Evolutionary conservation across 148 eudicot species (phyloP), one percentile per base, ranked within the genome.

Genomic region (Polygonum maritimum): DNA sequence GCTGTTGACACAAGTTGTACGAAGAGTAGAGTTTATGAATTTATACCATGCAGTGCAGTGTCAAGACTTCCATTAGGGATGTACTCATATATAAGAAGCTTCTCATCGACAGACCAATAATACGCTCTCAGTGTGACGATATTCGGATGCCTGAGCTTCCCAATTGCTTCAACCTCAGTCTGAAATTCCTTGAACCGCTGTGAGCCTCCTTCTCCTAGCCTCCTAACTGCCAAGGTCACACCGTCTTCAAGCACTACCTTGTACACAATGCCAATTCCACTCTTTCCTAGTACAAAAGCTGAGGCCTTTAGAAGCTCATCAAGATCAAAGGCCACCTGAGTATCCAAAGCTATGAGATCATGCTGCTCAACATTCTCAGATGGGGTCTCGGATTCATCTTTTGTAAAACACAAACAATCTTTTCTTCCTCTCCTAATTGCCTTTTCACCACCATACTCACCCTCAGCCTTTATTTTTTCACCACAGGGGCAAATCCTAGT

Each of bases 251-350:
- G 96, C 82, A 92, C 98, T 67, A 92, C 99, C 71, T 91, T 95
- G 78, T 95, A 95, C 69, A 92, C 97, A 84, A 95, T 95, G 51
- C 99, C 97, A 69, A 91, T 92, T 54, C 93, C 99, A 78, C 99
- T 95, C 86, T 92, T 92, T 21, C 98, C 99, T 2, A 95, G 78
- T 78, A 95, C 97, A 74, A 92, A 95, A 72, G 99, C 99, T 0
- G 99, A 95, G 4, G 99, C 99, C 80, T 92, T 95, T n/a, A 95
- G 81, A 75, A 95, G 97, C 82, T 92, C 96, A 65, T 95, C 99
- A 5, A 92, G 81, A 84, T 95, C 97, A 81, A 90, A 92, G 11
- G 80, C 87, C 73, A 90, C 89, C 36, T 90, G 88, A 10, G 82
- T 44, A 86, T 92, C 99, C 80, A 95, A 80, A 1, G 90, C 67